Evolutionary conservation across 768 basidiomycete species (phyloP).

Genomic region (Suillus brevipes): DNA sequence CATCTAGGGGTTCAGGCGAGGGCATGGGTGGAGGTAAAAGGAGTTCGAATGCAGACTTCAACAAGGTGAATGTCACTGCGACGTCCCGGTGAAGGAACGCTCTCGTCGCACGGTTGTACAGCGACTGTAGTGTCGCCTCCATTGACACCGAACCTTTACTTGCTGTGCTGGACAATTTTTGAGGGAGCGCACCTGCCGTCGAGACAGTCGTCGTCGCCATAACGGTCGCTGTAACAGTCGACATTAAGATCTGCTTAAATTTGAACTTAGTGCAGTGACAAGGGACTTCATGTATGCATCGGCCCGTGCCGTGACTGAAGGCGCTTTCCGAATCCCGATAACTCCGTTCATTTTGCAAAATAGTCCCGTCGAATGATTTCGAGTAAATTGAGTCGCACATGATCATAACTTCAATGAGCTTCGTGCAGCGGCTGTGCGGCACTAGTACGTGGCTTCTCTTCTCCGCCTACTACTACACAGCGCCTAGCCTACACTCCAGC

Average conservation of each 20-base stretch:
- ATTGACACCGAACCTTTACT: conserved; percentile 28
- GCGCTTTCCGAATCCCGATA: too few relatives aligned
- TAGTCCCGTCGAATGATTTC: too few relatives aligned
- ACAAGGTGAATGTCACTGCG: conserved; percentile 60
- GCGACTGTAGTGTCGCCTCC: conserved; percentile 58
- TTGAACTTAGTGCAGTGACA: neutral
- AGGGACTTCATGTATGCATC: too few relatives aligned
- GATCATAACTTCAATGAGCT: too few relatives aligned
- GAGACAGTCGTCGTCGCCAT: conserved; percentile 26
- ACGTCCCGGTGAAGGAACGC: conserved; percentile 79
- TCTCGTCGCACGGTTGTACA: conserved; percentile 76
- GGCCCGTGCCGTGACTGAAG: too few relatives aligned
- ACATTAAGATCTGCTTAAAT: conserved; percentile 34
- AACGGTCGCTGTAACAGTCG: conserved; percentile 48
- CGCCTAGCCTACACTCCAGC: too few relatives aligned
- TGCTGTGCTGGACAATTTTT: conserved; percentile 33
- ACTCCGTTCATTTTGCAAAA: too few relatives aligned
- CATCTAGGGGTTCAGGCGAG: conserved; percentile 42
- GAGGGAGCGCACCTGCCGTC: conserved; percentile 31
- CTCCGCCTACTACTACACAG: too few relatives aligned
- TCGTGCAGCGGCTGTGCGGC: too few relatives aligned
- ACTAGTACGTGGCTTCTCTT: too few relatives aligned
- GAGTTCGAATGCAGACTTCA: conserved; percentile 68
- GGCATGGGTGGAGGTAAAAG: conserved; percentile 43
- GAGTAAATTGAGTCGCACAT: too few relatives aligned